Base-by-base conservation (phyloP, 1,139 yeast genomes). In the Diutina ranongensis region DNA sequence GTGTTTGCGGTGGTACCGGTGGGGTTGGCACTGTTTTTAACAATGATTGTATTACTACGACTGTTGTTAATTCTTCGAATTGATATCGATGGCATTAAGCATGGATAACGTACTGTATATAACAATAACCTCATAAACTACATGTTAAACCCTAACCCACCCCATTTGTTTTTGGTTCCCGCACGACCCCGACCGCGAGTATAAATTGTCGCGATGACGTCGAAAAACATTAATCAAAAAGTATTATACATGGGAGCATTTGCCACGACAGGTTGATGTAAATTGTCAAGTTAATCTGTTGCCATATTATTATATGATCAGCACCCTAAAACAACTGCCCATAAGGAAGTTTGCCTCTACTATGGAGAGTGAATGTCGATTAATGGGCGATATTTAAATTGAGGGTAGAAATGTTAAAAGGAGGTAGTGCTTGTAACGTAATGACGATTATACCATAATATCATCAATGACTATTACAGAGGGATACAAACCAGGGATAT, bases 1-100 rank as follows among this genome's bases (percentile, higher is more conserved):
- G 97, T 92, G 1, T 92, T 86, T 67, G 97, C 97, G 1, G 97
- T 92, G 46, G 96, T 92, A 4, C 98, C 98, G 0, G 89, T 92
- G 21, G 98, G 98, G 0, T 57, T 92, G 50, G 97, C 98, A 2
- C 86, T 97, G 55, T 92, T 92, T 56, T 64, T 89, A 25, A 88
- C 97, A 4, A 87, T 89, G 95, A 68, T 88, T 27, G 94, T 89
- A 0, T 64, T 89, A 45, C 64, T 88, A 28, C 67, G 97, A 51
- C 77, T 87, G 46, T 62, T 88, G 45, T 68, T 88, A 54, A 84
- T 88, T 35, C 69, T 87, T 45, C 72, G 95, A 49, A 65, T 85
- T 48, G 95, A 84, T 55, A 71, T 83, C 16, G 45, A 44, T n/a
- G 42, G 12, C 18, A 22, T 38, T 8, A 15, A 25, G 42, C 40